Conservation (phyloP, 2,329 filamentous ascomycete species). For the Pyricularia grisea region DNA sequence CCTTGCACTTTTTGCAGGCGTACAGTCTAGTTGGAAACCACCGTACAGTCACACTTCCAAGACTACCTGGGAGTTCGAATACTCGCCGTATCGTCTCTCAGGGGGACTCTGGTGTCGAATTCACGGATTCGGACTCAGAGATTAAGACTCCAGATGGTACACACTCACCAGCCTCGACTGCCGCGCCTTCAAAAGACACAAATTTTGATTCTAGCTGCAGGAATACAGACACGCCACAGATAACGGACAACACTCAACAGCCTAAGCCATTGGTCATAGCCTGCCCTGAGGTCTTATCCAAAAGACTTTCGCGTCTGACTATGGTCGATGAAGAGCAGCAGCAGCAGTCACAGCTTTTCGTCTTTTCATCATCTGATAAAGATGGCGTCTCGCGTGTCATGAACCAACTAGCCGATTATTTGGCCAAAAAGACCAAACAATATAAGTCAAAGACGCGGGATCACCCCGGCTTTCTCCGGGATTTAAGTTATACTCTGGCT, state of each 20-base stretch:
- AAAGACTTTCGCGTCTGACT: not conserved
- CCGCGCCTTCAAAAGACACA: not conserved
- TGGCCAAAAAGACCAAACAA: not conserved
- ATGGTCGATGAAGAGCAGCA: not conserved
- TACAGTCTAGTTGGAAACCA: slow-evolving; percentile 6
- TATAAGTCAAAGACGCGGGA: not conserved
- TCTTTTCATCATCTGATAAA: slow-evolving; percentile 13
- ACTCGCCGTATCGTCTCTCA: not conserved
- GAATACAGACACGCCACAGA: not conserved
- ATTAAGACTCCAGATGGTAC: not conserved
- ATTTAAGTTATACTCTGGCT: slow-evolving; percentile 5
- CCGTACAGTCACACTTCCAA: slow-evolving; percentile 4
- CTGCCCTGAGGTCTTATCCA: not conserved
- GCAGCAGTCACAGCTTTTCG: slow-evolving; percentile 24
- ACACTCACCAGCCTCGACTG: not conserved
- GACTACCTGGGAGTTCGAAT: not conserved
- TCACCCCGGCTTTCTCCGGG: not conserved
- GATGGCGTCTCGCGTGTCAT: slow-evolving; percentile 2
- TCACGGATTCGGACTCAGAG: not conserved
- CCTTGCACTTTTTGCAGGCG: not conserved
- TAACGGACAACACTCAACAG: not conserved
- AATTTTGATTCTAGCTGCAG: not conserved
- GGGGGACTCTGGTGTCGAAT: not conserved
- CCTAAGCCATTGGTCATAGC: not conserved
- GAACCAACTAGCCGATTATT: not conserved